phyloP scores from a whole-genome alignment of 208 protist genomes.

The Tritrichomonas foetus region DNA sequence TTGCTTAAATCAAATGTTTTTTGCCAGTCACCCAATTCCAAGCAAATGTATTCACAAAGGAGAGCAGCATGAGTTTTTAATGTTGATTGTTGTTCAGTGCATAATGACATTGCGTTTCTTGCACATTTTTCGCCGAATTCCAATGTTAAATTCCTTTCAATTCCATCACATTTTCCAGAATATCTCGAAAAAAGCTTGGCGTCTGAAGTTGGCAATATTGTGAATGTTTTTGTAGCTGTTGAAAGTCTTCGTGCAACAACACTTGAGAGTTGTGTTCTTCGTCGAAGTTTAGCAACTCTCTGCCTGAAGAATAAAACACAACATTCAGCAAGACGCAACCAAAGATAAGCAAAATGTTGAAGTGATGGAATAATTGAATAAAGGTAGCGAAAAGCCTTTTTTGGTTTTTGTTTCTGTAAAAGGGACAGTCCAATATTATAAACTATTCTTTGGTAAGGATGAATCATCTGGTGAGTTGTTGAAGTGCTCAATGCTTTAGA shows the following conservation, averaged over 20 bases:
- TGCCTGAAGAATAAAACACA: neutral
- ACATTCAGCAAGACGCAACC: neutral
- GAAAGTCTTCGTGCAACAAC: neutral
- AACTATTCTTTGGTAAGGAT: conserved; percentile 13
- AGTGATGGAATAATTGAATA: neutral
- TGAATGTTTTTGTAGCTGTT: neutral
- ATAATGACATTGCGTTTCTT: neutral
- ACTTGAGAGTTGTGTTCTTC: neutral
- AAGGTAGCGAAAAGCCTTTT: neutral
- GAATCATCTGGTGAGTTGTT: neutral
- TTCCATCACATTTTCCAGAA: neutral
- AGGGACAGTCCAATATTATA: conserved; percentile 15
- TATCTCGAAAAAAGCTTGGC: neutral
- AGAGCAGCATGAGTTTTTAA: neutral
- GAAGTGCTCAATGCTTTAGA: neutral
- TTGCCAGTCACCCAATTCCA: neutral
- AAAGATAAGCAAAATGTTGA: neutral
- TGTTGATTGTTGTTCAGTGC: neutral
- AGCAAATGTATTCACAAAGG: neutral
- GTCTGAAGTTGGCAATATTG: neutral
- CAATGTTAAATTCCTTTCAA: neutral
- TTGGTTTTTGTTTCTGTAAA: neutral
- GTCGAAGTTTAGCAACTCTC: neutral
- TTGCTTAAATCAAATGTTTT: neutral
- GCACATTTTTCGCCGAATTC: neutral